Evolutionary conservation across 495 filamentous ascomycete genomes (phyloP).

Genomic region (Aspergillus campestris): DNA sequence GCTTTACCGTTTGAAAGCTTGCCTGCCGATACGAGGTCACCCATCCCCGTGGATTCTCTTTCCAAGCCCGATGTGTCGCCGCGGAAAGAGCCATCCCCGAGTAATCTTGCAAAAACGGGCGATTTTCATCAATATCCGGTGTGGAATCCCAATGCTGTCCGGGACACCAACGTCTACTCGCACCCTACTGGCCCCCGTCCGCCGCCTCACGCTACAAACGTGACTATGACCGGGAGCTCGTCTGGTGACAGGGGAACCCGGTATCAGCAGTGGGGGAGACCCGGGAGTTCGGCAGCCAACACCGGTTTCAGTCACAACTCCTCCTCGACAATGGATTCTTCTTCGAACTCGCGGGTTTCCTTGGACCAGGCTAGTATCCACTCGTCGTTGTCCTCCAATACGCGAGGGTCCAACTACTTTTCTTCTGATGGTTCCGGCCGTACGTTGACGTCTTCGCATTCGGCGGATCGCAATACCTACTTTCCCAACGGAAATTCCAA

Average conservation of each 20-base stretch:
- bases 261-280: constrained; percentile 64
- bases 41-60: constrained; percentile 68
- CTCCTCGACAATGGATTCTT: constrained; percentile 56
- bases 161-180: constrained; percentile 39
- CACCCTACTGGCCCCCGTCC: constrained; percentile 62
- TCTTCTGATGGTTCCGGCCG: constrained; percentile 57
- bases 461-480: constrained; percentile 28
- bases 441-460: constrained; percentile 40
- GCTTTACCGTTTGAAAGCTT: constrained; percentile 82
- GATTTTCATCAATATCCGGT: constrained; percentile 90
- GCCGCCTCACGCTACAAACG: constrained; percentile 53
- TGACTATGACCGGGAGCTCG: constrained; percentile 55
- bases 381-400: constrained; percentile 51
- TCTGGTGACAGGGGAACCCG: constrained; percentile 60
- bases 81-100: constrained; percentile 65
- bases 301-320: constrained; percentile 56
- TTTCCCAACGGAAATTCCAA: constrained; percentile 19
- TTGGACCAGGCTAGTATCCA: constrained; percentile 61
- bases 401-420: constrained; percentile 54
- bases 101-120: constrained; percentile 69
- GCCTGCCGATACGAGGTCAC: constrained; percentile 55
- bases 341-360: constrained; percentile 61
- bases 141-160: constrained; percentile 46
- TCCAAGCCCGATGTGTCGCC: constrained; percentile 59
- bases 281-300: constrained; percentile 47